These are phyloP conservation scores for Fusarium robinianum DNA, from an alignment of 2,329 filamentous ascomycete genomes.

Conservation along the genomic window DNA sequence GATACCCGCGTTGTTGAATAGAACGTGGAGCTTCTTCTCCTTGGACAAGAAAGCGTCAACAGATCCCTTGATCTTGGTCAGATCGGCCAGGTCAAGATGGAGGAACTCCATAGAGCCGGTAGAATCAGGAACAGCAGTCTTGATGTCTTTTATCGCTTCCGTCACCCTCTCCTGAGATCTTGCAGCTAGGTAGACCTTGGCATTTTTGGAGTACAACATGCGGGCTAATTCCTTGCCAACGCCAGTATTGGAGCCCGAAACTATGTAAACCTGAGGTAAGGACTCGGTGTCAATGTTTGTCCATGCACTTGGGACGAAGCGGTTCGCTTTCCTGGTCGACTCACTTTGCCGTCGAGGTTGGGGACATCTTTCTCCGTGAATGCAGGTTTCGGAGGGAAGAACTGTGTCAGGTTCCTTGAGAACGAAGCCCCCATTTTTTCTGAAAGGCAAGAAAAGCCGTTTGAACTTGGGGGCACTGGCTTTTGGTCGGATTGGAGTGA, in stretches of 20 bases:
- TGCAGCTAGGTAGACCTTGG: constrained; percentile 56
- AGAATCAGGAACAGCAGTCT: constrained; percentile 36
- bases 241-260: constrained; percentile 48
- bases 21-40: constrained; percentile 41
- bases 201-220: constrained; percentile 57
- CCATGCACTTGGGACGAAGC: not conserved
- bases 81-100: constrained; percentile 48
- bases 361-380: not conserved
- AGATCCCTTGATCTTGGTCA: constrained; percentile 36
- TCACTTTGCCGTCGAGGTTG: not conserved
- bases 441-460: too few species aligned
- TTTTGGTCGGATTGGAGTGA: too few species aligned
- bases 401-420: too few species aligned
- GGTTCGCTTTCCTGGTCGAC: too few species aligned
- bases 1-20: constrained; percentile 49
- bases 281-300: not conserved
- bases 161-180: constrained; percentile 49
- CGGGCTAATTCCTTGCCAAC: constrained; percentile 55
- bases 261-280: constrained; percentile 51
- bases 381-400: not conserved
- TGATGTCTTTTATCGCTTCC: constrained; percentile 48
- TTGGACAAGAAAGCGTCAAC: constrained; percentile 30
- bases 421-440: too few species aligned
- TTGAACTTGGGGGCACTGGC: too few species aligned
- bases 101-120: constrained; percentile 47